Conservation (phyloP, 768 basidiomycete species). For the Hypholoma sublateritium region DNA sequence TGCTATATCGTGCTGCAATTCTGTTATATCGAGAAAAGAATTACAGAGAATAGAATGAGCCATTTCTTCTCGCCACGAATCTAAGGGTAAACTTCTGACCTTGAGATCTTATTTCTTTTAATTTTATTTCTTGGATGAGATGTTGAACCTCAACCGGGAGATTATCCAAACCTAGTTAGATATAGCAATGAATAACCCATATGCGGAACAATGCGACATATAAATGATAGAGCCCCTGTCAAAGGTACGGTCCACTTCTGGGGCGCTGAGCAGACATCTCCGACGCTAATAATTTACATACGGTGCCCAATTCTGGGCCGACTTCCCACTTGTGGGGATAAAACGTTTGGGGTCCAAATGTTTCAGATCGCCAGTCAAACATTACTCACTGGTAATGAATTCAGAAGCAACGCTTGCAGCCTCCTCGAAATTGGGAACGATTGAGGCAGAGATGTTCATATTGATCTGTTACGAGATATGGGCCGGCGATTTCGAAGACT, state of each 20-base stretch:
- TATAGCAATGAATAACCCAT: slow-evolving; percentile 10
- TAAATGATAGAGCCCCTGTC: slow-evolving; percentile 8
- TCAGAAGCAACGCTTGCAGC: slow-evolving; percentile 43
- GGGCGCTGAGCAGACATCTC: too few relatives aligned
- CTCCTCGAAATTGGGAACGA: slow-evolving; percentile 40
- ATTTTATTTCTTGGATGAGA: slow-evolving; percentile 42
- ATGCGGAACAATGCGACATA: slow-evolving; percentile 6
- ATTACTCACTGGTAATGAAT: slow-evolving; percentile 43
- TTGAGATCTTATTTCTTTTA: slow-evolving; percentile 39
- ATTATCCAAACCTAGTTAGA: slow-evolving; percentile 41
- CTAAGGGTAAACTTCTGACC: slow-evolving; percentile 19
- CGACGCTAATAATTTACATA: too few relatives aligned
- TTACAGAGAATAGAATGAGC: background rate
- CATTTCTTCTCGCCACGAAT: background rate
- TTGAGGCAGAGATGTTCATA: slow-evolving; percentile 18
- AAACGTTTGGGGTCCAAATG: background rate
- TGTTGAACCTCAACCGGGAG: slow-evolving; percentile 47
- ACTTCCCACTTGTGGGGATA: background rate
- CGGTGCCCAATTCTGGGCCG: too few relatives aligned
- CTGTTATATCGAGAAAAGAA: slow-evolving; percentile 18
- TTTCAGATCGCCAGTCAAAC: slow-evolving; percentile 3
- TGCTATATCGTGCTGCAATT: slow-evolving; percentile 39
- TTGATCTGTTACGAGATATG: slow-evolving; percentile 9
- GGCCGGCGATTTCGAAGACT: background rate
- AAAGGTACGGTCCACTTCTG: background rate